These are phyloP conservation scores for Psilocybe tampanensis DNA, from an alignment of 768 basidiomycete species.

Conservation along the genomic window DNA sequence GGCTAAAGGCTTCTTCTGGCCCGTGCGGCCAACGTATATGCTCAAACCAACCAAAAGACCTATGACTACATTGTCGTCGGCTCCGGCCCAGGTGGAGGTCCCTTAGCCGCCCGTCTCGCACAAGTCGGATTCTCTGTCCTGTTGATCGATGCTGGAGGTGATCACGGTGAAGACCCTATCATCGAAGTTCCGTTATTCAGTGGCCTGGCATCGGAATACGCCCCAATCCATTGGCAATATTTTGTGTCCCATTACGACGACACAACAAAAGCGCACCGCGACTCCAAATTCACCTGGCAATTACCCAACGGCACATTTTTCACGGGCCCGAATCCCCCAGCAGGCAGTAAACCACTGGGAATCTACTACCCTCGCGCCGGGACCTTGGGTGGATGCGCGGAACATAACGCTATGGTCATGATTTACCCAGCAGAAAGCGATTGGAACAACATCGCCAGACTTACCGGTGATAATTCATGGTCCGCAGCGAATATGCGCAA, in stretches of 20 bases:
- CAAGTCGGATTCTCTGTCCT: conserved; percentile 10
- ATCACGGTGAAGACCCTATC: conserved; percentile 5
- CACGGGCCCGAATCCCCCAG: conserved; percentile 11
- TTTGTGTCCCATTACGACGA: conserved; percentile 11
- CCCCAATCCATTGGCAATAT: conserved; percentile 7
- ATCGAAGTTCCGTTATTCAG: conserved; percentile 5
- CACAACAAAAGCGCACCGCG: neutral
- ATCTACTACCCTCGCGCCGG: conserved; percentile 8
- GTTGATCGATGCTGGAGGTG: conserved; percentile 8
- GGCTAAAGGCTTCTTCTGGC: neutral
- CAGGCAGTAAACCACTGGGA: conserved; percentile 6
- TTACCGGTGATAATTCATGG: conserved; percentile 10
- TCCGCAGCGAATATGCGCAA: conserved; percentile 5
- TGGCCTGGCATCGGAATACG: conserved; percentile 5
- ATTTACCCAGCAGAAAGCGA: conserved; percentile 9
- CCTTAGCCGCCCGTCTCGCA: conserved; percentile 10
- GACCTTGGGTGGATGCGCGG: conserved; percentile 12
- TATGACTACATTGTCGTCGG: conserved; percentile 12
- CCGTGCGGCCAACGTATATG: neutral
- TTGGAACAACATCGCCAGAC: conserved; percentile 9
- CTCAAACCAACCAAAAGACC: neutral
- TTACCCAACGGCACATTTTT: conserved; percentile 6
- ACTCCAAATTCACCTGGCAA: conserved; percentile 11
- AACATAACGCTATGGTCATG: conserved; percentile 10
- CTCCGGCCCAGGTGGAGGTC: conserved; percentile 10